Evolutionary conservation across 2,329 filamentous ascomycete genomes (phyloP), one percentile per base, ranked within the genome.

Genomic region (Colletotrichum plurivorum): DNA sequence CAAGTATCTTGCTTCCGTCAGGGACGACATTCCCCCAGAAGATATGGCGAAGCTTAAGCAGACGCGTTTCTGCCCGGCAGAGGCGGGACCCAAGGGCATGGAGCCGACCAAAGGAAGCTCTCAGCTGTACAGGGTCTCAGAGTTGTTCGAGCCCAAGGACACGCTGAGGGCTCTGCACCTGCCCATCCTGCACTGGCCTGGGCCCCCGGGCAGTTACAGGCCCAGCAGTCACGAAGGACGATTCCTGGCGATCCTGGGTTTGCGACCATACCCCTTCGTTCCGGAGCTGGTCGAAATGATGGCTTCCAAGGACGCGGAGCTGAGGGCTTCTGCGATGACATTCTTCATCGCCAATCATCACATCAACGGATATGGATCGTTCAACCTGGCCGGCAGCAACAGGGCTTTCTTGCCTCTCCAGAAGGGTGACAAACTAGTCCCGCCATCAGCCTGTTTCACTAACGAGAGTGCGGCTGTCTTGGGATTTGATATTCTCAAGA

Each of bases 1-100:
- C 79, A 95, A 94, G 74, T 99, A 99, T 75, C 88, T 99, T 51
- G 90, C 95, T 12, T 97, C 95, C 9, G 96, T 99, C 31, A 90
- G 89, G 69, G 89, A 93, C 60, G 96, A 99, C 73, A 98, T 99
- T 69, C 96, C 96, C 0, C 80, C 83, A 10, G 91, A 91, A 57
- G 96, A 99, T 77, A 87, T 98, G 63, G 90, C 89, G 72, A 93
- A 92, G 75, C 85, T 99, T 25, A 92, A 88, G 64, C 88, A 91
- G 56, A 94, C 94, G 0, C 90, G 89, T 12, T 94, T 98, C 51
- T 95, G 95, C 75, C 94, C 94, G 10, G 93, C 93, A 3, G 94
- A 97, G 78, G 84, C 84, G 55, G 88, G 88, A 0, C 84, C 88
- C 0, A 78, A 80, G 65, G 87, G 87, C 51, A 78, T 88, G 72